These are phyloP conservation scores for Agarophyton chilense DNA, from an alignment of 23 red algal genomes.

Conservation along the genomic window DNA sequence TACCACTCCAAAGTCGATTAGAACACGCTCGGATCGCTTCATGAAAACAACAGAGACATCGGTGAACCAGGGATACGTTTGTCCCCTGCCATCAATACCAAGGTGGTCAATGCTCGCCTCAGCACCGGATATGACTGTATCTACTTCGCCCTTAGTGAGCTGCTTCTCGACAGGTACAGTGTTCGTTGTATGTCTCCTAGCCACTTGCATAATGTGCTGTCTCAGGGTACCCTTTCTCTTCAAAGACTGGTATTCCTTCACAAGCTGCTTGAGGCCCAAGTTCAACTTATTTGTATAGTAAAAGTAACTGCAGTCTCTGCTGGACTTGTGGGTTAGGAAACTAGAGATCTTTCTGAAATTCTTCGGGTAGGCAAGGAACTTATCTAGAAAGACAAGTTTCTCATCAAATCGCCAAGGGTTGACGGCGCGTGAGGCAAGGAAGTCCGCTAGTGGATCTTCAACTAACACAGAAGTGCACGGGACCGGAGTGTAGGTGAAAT, in stretches of 20 bases:
- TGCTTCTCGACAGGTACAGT: not conserved
- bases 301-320: slow-evolving; percentile 72
- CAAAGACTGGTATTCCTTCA: slow-evolving; percentile 58
- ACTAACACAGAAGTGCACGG: slow-evolving; percentile 65
- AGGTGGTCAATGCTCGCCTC: not conserved
- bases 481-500: not conserved
- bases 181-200: slow-evolving; percentile 22
- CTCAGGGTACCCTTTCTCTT: slow-evolving; percentile 68
- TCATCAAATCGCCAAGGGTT: slow-evolving; percentile 87
- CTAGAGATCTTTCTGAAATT: slow-evolving; percentile 86
- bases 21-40: slow-evolving; percentile 27
- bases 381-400: slow-evolving; percentile 84
- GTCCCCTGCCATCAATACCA: not conserved
- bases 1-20: slow-evolving; percentile 24
- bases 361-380: slow-evolving; percentile 80
- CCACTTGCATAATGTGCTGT: slow-evolving; percentile 32
- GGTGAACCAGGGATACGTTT: not conserved
- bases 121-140: not conserved
- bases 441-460: slow-evolving; percentile 64
- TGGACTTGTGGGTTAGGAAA: slow-evolving; percentile 80
- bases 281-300: slow-evolving; percentile 89
- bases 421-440: slow-evolving; percentile 40
- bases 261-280: slow-evolving; percentile 73
- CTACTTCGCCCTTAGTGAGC: not conserved
- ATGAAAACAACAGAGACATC: not conserved